These are phyloP conservation scores for Suhomyces ambrosiae DNA, from an alignment of 1,139 yeast species.

Conservation along the genomic window DNA sequence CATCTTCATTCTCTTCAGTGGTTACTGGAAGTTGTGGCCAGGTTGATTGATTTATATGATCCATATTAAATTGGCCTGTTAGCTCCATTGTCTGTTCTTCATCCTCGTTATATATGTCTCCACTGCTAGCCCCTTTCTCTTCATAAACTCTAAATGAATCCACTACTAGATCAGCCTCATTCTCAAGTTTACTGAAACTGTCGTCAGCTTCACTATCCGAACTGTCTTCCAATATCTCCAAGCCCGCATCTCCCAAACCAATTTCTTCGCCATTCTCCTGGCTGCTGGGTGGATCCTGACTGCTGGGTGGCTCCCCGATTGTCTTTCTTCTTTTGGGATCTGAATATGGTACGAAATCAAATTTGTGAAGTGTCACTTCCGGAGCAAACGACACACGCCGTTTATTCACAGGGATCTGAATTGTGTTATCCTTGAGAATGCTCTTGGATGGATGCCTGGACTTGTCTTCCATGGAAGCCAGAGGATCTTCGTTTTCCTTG, in stretches of 20 bases:
- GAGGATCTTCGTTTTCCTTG: constrained; percentile 13
- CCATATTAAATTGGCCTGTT: constrained; percentile 4
- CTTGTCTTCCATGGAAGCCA: constrained; percentile 12
- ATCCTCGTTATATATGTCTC: no score
- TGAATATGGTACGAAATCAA: constrained; percentile 47
- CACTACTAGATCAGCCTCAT: constrained; percentile 10
- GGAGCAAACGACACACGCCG: constrained; percentile 77
- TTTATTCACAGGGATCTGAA: constrained; percentile 24
- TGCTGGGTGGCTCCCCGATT: constrained; percentile 15
- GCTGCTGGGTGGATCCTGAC: constrained; percentile 2
- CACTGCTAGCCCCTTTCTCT: no score
- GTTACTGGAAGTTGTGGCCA: no score
- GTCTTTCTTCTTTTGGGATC: constrained; percentile 19
- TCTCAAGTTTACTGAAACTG: constrained; percentile 7
- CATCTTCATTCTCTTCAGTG: no score
- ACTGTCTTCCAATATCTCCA: constrained; percentile 18
- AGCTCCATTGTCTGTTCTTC: constrained; percentile 9
- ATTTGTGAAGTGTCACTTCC: constrained; percentile 71
- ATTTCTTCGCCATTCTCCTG: constrained; percentile 5
- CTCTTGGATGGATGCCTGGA: constrained; percentile 25
- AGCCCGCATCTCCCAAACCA: constrained; percentile 9
- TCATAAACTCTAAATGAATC: constrained; percentile 3
- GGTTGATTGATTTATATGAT: no score
- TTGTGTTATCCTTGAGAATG: constrained; percentile 30
- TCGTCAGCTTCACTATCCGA: constrained; percentile 15